A percentile compares a stretch with the other conserved stretches of the same genome.
Conservation (phyloP, 306 rosid genomes). For the Fragaria ananassa region DNA sequence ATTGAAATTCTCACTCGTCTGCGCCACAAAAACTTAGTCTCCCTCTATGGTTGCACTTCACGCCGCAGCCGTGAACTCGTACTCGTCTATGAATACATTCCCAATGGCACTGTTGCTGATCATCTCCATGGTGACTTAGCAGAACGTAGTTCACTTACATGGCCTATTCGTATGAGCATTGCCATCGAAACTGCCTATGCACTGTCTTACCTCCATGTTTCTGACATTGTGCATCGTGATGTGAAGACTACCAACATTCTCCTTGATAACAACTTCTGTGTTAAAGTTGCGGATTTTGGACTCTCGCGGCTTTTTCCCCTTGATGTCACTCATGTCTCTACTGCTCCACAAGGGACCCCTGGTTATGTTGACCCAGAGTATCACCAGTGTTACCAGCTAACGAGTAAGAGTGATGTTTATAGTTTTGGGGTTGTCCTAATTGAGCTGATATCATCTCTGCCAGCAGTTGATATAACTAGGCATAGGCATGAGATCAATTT, state of each 20-base stretch:
- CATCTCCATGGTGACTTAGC: constrained; percentile 66
- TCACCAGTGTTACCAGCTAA: constrained; percentile 58
- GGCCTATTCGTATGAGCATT: constrained; percentile 62
- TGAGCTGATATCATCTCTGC: constrained; percentile 66
- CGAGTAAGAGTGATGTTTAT: constrained; percentile 70
- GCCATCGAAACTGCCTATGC: constrained; percentile 72
- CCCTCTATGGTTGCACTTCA: constrained; percentile 78
- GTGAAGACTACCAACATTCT: constrained; percentile 76
- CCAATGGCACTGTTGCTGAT: constrained; percentile 70
- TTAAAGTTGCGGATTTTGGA: constrained; percentile 82
- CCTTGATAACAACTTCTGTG: constrained; percentile 42
- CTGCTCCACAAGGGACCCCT: constrained; percentile 78
- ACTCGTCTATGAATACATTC: constrained; percentile 68
- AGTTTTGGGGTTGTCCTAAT: constrained; percentile 73
- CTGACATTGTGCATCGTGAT: constrained; percentile 68
- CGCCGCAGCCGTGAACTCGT: constrained; percentile 56
- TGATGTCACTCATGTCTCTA: constrained; percentile 61
- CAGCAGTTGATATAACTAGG: constrained; percentile 58
- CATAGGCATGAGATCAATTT: constrained; percentile 58
- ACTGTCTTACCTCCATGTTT: constrained; percentile 67
- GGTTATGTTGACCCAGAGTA: constrained; percentile 80
- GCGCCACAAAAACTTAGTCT: constrained; percentile 62
- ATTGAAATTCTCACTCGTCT: constrained; percentile 53
- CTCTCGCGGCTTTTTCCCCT: constrained; percentile 61
- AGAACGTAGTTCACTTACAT: constrained; percentile 36